Evolutionary conservation across 805 yeast species (phyloP), one percentile per base, ranked within the genome.

Genomic region (Candida germanica): DNA sequence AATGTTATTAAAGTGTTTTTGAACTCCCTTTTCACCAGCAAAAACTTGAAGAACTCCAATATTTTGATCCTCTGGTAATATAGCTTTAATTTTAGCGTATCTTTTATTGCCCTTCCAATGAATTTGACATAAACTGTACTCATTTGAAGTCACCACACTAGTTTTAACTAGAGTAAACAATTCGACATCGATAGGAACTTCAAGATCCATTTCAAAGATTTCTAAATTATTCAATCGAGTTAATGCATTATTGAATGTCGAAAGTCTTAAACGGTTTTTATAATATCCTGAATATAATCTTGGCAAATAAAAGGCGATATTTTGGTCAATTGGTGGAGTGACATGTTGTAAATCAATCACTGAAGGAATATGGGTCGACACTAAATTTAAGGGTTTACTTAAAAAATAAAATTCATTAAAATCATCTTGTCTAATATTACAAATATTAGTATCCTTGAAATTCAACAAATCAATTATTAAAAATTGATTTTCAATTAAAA

Each of bases 291-390:
- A 89, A 51, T 87, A 85, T n/a, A 83, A 77, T 20, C 94, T 74
- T 0, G 98, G 98, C 32, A 91, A 65, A 30, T 87, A 77, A 40
- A 87, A 70, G 11, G 93, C 89, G 15, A 83, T 77, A 45, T 78
- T 71, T 23, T 84, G 83, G 43, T 86, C 89, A 42, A 91, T 64
- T 3, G 94, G 86, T 3, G 97, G 98, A 20, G 77, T 71, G 14
- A 91, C 76, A 60, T 86, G 96, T 58, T 93, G 98, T 45, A 85
- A 82, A 41, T 77, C 82, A 28, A 77, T 77, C 39, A 79, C 79
- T 12, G 79, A 70, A 10, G 98, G 98, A 31, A 87, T 79, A 58
- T 93, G 98, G 0, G 97, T 84, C 44, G 82, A 83, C 11, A 93
- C 75, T 27, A 87, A 54, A 38, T 79, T 75, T 36, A 80, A 60